These are phyloP conservation scores for Colletotrichum viniferum DNA, from an alignment of 2,329 filamentous ascomycete species.

Conservation along the genomic window DNA sequence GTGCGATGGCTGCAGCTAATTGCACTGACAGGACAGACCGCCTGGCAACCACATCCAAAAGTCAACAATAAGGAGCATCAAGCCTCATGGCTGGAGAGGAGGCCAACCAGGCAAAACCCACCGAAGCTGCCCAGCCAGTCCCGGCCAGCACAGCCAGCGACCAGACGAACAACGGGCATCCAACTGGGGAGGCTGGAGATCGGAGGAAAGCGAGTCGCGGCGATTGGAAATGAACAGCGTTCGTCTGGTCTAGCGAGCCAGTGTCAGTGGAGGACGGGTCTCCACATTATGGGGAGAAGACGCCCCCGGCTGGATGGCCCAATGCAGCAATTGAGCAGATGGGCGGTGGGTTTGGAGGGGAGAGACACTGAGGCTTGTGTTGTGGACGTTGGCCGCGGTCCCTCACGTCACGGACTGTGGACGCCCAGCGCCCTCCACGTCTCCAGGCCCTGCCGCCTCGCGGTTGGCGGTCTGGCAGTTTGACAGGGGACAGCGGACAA, in stretches of 20 bases:
- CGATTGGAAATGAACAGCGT: conserved; percentile 19
- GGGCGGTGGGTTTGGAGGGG: conserved; percentile 1
- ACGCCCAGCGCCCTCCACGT: not conserved
- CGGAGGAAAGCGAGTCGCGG: conserved; percentile 10
- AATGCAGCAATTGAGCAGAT: conserved; percentile 20
- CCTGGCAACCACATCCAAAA: not conserved
- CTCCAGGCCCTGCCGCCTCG: not conserved
- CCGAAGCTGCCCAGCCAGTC: not conserved
- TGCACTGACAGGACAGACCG: not conserved
- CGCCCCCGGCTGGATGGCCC: not conserved
- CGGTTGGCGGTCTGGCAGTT: not conserved
- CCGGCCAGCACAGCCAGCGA: not conserved
- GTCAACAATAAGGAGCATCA: not conserved
- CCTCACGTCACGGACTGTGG: not conserved
- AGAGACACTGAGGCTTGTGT: not conserved
- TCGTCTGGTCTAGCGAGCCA: conserved; percentile 16
- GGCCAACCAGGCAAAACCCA: not conserved
- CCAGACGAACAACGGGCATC: not conserved
- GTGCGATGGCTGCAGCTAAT: not conserved
- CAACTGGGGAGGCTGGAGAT: conserved; percentile 12
- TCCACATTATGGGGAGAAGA: conserved; percentile 1
- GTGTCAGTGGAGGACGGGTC: not conserved
- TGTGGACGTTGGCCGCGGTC: not conserved
- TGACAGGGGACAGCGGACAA: not conserved
- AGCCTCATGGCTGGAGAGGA: not conserved